Conservation (phyloP, 176 grass and related monocot genomes). For the Phragmites australis region DNA sequence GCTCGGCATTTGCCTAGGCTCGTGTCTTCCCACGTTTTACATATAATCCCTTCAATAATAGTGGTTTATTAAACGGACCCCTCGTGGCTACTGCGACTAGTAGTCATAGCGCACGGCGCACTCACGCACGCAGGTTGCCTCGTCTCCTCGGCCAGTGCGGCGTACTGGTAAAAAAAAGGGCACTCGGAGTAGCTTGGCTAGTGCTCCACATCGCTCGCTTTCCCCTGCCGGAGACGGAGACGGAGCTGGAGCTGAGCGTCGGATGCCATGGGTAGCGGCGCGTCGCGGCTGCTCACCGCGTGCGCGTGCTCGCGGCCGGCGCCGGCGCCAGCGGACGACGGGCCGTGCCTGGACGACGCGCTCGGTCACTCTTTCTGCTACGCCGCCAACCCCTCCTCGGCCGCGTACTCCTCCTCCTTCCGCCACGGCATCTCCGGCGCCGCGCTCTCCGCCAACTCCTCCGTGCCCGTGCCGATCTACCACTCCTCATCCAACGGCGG, state of each 20-base stretch:
- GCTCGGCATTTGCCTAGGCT: neutral
- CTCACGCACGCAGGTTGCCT: constrained; percentile 20
- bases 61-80: neutral
- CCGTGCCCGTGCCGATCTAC: constrained; percentile 72
- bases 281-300: constrained; percentile 72
- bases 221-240: constrained; percentile 8
- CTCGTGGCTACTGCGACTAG: neutral
- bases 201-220: constrained; percentile 22
- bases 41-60: neutral
- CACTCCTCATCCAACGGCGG: constrained; percentile 43
- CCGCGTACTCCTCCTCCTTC: constrained; percentile 58
- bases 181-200: neutral
- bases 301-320: constrained; percentile 56
- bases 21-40: neutral
- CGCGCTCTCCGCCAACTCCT: constrained; percentile 65
- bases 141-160: constrained; percentile 19
- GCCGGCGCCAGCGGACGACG: constrained; percentile 31
- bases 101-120: constrained; percentile 28
- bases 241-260: constrained; percentile 12
- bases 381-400: constrained; percentile 25
- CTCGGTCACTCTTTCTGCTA: constrained; percentile 95
- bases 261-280: constrained; percentile 94
- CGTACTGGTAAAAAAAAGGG: constrained; percentile 11
- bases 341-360: constrained; percentile 69
- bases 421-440: constrained; percentile 60